Evolutionary conservation across 345 rosid genomes (phyloP).

Genomic region (Rhodamnia rubescens): DNA sequence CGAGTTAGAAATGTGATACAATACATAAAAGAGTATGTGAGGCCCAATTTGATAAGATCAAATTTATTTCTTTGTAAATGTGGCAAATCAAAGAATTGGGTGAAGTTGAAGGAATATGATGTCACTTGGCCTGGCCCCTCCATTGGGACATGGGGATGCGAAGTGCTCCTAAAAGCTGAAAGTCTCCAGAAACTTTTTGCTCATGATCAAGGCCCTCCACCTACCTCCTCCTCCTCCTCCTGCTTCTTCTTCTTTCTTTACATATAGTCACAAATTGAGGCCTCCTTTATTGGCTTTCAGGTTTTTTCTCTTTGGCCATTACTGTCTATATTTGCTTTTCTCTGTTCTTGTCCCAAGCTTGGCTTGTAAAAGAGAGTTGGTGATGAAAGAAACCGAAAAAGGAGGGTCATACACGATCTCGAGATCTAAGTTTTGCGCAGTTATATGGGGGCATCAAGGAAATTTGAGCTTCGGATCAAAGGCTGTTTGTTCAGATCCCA

Average conservation of each 20-base stretch:
- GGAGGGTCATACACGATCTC: background rate
- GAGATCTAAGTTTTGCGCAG: background rate
- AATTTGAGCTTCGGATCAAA: background rate
- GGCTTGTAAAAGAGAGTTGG: background rate
- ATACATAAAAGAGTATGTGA: no score
- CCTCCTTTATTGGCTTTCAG: background rate
- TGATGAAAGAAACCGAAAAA: background rate
- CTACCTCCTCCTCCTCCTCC: background rate
- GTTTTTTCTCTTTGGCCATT: background rate
- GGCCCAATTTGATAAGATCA: no score
- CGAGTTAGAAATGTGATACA: background rate
- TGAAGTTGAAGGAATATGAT: slow-evolving; percentile 8
- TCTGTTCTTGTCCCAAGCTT: background rate
- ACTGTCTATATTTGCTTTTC: background rate
- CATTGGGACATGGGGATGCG: slow-evolving; percentile 8
- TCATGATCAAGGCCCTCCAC: background rate
- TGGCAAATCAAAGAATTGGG: background rate
- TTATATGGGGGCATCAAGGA: background rate
- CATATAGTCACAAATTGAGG: background rate
- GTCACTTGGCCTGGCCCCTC: slow-evolving; percentile 7
- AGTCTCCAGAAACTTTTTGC: slow-evolving; percentile 3
- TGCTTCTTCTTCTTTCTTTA: background rate
- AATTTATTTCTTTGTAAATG: background rate
- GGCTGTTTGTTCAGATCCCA: background rate
- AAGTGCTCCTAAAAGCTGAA: slow-evolving; percentile 31